phyloP scores from a whole-genome alignment of 2,329 filamentous ascomycete species.

The Fusarium sp. region DNA sequence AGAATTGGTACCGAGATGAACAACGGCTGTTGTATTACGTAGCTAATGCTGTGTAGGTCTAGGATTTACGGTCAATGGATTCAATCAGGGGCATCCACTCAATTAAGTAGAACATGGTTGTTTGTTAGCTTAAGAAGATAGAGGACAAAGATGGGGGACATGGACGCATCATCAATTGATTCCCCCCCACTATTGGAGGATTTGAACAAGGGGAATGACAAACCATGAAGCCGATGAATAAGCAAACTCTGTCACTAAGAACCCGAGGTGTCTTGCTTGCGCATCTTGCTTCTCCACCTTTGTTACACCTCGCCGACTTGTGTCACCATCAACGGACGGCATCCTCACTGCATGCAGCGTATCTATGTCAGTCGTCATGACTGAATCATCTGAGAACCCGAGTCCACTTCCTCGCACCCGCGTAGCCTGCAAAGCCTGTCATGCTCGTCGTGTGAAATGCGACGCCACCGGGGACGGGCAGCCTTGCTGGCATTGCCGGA shows the following conservation, averaged over 20 bases:
- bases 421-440: slow-evolving; percentile 35
- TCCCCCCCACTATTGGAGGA: background rate
- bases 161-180: background rate
- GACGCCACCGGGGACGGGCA: slow-evolving; percentile 29
- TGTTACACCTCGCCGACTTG: background rate
- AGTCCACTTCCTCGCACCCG: slow-evolving; percentile 10
- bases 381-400: background rate
- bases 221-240: background rate
- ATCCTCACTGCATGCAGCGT: background rate
- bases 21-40: background rate
- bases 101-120: background rate
- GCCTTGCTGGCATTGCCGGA: slow-evolving; percentile 37
- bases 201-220: background rate
- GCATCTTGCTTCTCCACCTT: background rate
- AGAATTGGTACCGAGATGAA: background rate
- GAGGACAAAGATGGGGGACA: background rate
- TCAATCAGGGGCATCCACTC: background rate
- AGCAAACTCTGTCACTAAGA: background rate
- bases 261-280: background rate
- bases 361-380: background rate
- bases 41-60: background rate
- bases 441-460: slow-evolving; percentile 33
- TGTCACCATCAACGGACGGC: background rate
- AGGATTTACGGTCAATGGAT: background rate
- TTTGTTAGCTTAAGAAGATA: background rate